Evolutionary conservation across 805 yeast species (phyloP).

Genomic region (Starmerella stigmatis): DNA sequence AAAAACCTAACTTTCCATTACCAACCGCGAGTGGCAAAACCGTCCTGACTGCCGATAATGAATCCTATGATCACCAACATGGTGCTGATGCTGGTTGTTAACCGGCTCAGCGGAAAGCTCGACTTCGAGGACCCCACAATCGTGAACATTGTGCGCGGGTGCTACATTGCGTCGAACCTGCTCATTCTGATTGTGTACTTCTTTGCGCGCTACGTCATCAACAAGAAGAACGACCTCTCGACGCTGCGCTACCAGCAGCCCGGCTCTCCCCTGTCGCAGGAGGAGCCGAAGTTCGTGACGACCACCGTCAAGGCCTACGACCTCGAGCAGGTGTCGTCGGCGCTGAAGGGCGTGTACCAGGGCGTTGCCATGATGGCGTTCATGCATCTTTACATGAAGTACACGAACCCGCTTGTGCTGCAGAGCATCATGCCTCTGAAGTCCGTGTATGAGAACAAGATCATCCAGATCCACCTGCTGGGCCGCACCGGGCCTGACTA

Average conservation of each 20-base stretch:
- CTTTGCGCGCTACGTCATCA: slow-evolving; percentile 49
- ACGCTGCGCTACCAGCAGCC: slow-evolving; percentile 86
- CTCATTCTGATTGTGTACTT: slow-evolving; percentile 58
- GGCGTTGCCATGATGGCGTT: slow-evolving; percentile 94
- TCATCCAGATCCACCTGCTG: slow-evolving; percentile 82
- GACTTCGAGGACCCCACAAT: slow-evolving; percentile 77
- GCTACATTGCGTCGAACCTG: slow-evolving; percentile 57
- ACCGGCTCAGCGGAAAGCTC: slow-evolving; percentile 83
- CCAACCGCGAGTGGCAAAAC: not conserved
- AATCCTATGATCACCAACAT: slow-evolving; percentile 82
- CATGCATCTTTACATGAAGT: slow-evolving; percentile 96
- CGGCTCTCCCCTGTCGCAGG: slow-evolving; percentile 68
- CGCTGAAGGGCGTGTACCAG: slow-evolving; percentile 74
- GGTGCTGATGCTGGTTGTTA: slow-evolving; percentile 86
- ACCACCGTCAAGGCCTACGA: slow-evolving; percentile 95
- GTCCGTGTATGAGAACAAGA: slow-evolving; percentile 78
- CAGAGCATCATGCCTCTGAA: slow-evolving; percentile 86
- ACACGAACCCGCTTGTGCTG: slow-evolving; percentile 93
- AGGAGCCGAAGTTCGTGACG: slow-evolving; percentile 54
- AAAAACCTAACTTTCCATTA: not conserved
- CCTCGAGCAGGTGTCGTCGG: slow-evolving; percentile 67
- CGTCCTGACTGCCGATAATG: slow-evolving; percentile 46
- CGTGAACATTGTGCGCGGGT: slow-evolving; percentile 62
- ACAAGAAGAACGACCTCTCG: slow-evolving; percentile 71
- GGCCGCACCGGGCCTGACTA: slow-evolving; percentile 66